These are phyloP conservation scores for Purshia tridentata DNA, from an alignment of 306 rosid species.

Conservation along the genomic window DNA sequence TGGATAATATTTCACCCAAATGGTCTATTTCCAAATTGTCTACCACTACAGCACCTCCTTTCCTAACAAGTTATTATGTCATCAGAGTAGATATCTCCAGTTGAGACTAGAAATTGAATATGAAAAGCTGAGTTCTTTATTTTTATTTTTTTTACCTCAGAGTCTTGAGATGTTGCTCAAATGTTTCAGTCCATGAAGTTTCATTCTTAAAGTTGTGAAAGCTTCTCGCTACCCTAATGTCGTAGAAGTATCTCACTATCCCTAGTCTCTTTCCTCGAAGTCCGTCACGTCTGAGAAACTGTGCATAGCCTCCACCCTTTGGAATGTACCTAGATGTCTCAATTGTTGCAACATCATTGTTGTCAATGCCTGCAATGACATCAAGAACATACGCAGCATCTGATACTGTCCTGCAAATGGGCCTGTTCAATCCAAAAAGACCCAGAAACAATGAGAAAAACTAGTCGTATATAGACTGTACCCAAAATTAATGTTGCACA, in stretches of 20 bases:
- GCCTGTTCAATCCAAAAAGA: constrained; percentile 33
- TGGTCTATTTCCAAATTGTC: constrained; percentile 43
- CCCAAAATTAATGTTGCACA: too few relatives aligned
- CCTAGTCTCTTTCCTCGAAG: constrained; percentile 56
- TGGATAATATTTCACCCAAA: background rate
- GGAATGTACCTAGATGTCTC: constrained; percentile 52
- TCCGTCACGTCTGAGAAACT: constrained; percentile 47
- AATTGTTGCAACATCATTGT: constrained; percentile 42
- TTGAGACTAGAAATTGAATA: background rate
- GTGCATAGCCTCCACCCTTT: constrained; percentile 51
- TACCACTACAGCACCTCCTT: constrained; percentile 47
- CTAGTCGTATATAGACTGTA: background rate
- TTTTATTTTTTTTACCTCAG: constrained; percentile 39
- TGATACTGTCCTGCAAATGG: constrained; percentile 65
- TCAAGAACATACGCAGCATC: constrained; percentile 76
- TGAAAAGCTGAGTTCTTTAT: background rate
- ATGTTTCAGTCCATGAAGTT: constrained; percentile 28
- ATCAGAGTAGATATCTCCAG: background rate
- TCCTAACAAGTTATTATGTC: constrained; percentile 19
- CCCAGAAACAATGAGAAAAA: background rate
- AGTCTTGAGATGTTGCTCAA: constrained; percentile 37
- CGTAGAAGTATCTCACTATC: constrained; percentile 15
- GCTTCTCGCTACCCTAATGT: background rate
- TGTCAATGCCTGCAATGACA: constrained; percentile 64
- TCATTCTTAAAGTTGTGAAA: constrained; percentile 24